These are phyloP conservation scores for Saururus chinensis DNA, from an alignment of 164 flowering plant species.

Conservation along the genomic window DNA sequence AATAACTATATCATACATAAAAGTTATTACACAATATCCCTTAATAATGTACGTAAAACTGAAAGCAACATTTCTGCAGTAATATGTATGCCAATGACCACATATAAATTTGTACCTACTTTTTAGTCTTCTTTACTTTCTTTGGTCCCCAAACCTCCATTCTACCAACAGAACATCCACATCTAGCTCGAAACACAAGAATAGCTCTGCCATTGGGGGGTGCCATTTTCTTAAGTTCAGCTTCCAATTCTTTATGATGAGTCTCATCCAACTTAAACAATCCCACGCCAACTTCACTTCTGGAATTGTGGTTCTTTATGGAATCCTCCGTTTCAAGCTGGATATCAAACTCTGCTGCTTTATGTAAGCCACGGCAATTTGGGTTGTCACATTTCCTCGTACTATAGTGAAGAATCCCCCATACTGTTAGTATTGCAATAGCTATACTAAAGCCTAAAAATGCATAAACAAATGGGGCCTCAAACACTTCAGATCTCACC, in stretches of 20 bases:
- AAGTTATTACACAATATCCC: too few species aligned
- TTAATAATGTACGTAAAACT: background rate
- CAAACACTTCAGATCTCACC: conserved; percentile 35
- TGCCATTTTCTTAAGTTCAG: conserved; percentile 91
- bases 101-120: conserved; percentile 17
- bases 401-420: conserved; percentile 28
- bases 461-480: conserved; percentile 50
- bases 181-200: conserved; percentile 64
- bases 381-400: conserved; percentile 55
- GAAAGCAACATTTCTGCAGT: background rate
- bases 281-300: conserved; percentile 28
- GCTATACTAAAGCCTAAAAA: conserved; percentile 45
- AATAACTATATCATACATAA: too few species aligned
- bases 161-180: conserved; percentile 82
- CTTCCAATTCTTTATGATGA: conserved; percentile 65
- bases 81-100: too few species aligned
- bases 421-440: conserved; percentile 33
- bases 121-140: conserved; percentile 60
- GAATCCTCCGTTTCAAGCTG: conserved; percentile 80
- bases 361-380: conserved; percentile 58
- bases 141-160: conserved; percentile 79
- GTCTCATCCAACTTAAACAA: conserved; percentile 56
- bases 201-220: conserved; percentile 87
- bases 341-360: conserved; percentile 82
- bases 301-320: conserved; percentile 37